Evolutionary conservation across 208 protist species (phyloP), one percentile per base, ranked within the genome.

Genomic region (Novymonas esmeraldas): DNA sequence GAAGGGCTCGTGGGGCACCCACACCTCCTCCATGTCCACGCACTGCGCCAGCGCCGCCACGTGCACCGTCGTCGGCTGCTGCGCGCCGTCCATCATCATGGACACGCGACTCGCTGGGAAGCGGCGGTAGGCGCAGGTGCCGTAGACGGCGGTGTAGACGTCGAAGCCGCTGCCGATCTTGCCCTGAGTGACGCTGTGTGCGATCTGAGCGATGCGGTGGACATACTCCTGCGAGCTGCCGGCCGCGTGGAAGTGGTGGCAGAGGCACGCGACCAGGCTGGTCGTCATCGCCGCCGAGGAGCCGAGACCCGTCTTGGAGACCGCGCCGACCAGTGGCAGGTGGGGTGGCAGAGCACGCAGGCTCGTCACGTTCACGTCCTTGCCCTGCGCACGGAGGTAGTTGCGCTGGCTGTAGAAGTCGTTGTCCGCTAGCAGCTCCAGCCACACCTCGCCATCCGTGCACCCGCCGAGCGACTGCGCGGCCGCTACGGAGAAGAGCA

Each of bases 81-180:
- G 75, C 18, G 48, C 78, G 36, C 62, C 62, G 36, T 46, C 34
- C 77, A 95, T 72, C 55, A 94, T 61, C 49, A 65, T 65, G 48
- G 94, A 82, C 31, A 96, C 72, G 44, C 69, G 70, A 10, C 54
- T 46, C 11, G 87, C 75, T 22, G 85, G 78, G 76, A 97, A 98
- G 39, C 97, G 86, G 31, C 81, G 85, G 84, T 98, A 99, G 9
- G 78, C 82, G 65, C 94, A 94, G 42, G 89, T 93, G 57, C 98
- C 98, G 73, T 93, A 98, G 2, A 97, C 86, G 33, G 97, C 97
- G 9, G 96, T 94, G 72, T 87, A 97, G 18, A 99, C 95, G 74
- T 99, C 98, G 73, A 99, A 99, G 38, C 98, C 98, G 75, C 93
- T 98, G 41, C 98, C 97, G 31, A 99, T 90, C 84, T 98, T 98